A percentile compares a stretch with the other conserved stretches of the same genome.
Evolutionary conservation across 306 rosid species (phyloP).

Genomic region (Sesbania bispinosa): DNA sequence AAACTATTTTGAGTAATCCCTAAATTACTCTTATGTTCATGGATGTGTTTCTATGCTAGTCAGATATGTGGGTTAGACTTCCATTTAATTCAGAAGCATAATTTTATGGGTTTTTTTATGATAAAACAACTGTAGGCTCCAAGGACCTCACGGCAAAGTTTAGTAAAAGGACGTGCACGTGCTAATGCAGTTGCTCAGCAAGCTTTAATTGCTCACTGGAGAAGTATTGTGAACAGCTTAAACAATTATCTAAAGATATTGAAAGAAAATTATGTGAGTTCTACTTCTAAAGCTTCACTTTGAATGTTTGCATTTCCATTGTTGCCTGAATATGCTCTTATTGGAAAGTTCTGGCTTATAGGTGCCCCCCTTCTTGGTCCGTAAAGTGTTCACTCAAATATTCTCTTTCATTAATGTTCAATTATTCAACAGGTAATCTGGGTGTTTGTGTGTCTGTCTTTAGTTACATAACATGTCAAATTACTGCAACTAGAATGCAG

Average conservation of each 20-base stretch:
- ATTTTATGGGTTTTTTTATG: neutral
- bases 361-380: constrained; percentile 89
- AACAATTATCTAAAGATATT: constrained; percentile 68
- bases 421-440: constrained; percentile 73
- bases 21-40: neutral
- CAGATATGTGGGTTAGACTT: neutral
- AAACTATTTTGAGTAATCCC: too few relatives aligned
- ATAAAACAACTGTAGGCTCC: constrained; percentile 65
- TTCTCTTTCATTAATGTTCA: constrained; percentile 96
- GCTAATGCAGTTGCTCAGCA: constrained; percentile 89
- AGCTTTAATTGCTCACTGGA: constrained; percentile 93
- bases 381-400: constrained; percentile 86
- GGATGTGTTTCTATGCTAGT: too few relatives aligned
- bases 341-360: constrained; percentile 28
- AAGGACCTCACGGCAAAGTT: constrained; percentile 75
- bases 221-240: constrained; percentile 82
- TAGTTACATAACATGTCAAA: neutral
- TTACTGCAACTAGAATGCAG: neutral
- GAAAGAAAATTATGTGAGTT: constrained; percentile 89
- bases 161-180: constrained; percentile 87
- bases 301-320: constrained; percentile 3
- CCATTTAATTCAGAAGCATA: neutral
- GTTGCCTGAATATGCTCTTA: neutral
- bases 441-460: too few relatives aligned
- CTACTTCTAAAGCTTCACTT: too few relatives aligned